Evolutionary conservation across 257 asterid genomes (phyloP).

Genomic region (Gardenia jasminoides): DNA sequence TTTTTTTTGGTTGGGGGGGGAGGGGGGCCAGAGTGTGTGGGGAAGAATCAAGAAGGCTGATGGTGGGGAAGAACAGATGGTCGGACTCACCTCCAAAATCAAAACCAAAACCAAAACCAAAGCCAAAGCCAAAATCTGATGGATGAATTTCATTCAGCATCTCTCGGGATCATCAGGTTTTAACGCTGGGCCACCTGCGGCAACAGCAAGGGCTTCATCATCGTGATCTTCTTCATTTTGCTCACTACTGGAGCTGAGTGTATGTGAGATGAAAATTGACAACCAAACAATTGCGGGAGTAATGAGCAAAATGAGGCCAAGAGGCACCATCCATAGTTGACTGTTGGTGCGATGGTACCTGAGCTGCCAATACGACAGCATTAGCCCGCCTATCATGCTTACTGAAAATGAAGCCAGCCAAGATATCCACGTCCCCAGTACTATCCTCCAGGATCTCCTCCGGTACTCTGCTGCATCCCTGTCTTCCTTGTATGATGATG

Average conservation of each 20-base stretch:
- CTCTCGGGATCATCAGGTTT: no score
- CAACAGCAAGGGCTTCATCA: not conserved
- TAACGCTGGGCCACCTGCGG: no score
- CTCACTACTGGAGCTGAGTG: not conserved
- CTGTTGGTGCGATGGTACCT: constrained; percentile 39
- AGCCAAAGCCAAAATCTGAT: no score
- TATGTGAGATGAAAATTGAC: constrained; percentile 31
- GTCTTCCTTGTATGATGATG: constrained; percentile 2
- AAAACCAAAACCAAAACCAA: no score
- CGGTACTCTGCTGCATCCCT: not conserved
- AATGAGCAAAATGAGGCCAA: constrained; percentile 42
- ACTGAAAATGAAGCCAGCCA: constrained; percentile 31
- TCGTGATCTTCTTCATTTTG: not conserved
- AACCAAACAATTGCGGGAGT: constrained; percentile 37
- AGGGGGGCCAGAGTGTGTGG: not conserved
- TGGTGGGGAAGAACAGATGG: no score
- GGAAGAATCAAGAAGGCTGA: not conserved
- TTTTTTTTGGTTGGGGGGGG: not conserved
- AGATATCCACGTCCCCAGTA: constrained; percentile 22
- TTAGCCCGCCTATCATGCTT: constrained; percentile 41
- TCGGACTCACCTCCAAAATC: no score
- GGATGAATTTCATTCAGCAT: no score
- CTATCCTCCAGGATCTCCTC: not conserved
- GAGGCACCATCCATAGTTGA: constrained; percentile 61
- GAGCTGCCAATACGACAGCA: constrained; percentile 40